A percentile compares a stretch with the other conserved stretches of the same genome.
phyloP scores from a whole-genome alignment of 2,329 filamentous ascomycete genomes.

The Aspergillus persii region DNA sequence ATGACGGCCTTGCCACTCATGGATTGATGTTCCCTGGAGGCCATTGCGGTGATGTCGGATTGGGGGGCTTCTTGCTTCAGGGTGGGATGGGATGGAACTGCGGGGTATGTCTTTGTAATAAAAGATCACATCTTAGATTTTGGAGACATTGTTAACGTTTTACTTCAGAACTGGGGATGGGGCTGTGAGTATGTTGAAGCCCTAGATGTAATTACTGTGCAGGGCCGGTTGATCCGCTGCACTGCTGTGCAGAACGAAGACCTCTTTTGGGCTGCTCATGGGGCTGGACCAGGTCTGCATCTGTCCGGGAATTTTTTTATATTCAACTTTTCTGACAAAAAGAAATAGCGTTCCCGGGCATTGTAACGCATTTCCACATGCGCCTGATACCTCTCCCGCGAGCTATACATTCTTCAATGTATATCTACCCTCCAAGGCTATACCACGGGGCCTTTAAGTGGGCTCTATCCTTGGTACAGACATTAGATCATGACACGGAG shows the following conservation, averaged over 20 bases:
- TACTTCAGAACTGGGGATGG: slow-evolving; percentile 53
- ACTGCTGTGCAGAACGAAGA: slow-evolving; percentile 42
- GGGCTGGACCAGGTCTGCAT: slow-evolving; percentile 44
- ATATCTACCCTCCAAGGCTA: slow-evolving; percentile 47
- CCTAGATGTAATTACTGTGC: slow-evolving; percentile 50
- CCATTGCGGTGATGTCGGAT: slow-evolving; percentile 56
- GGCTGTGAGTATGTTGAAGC: slow-evolving; percentile 48
- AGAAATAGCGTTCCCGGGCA: slow-evolving; percentile 45
- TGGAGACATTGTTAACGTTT: neutral
- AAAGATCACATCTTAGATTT: neutral
- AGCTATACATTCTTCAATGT: slow-evolving; percentile 37
- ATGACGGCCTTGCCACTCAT: slow-evolving; percentile 17
- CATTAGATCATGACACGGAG: slow-evolving; percentile 22
- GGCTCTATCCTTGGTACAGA: slow-evolving; percentile 32
- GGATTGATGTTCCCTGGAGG: slow-evolving; percentile 53
- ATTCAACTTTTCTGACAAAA: neutral
- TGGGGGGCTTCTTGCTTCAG: slow-evolving; percentile 56
- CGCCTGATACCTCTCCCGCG: slow-evolving; percentile 28
- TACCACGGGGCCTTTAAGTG: slow-evolving; percentile 50
- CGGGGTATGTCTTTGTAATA: slow-evolving; percentile 35
- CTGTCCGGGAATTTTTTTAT: neutral
- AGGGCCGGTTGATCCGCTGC: slow-evolving; percentile 32
- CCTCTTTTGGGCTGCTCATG: slow-evolving; percentile 51
- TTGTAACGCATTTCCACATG: slow-evolving; percentile 54
- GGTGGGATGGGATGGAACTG: slow-evolving; percentile 61